Conservation (phyloP, 2,329 filamentous ascomycete genomes). For the Incumbomyces lentus region DNA sequence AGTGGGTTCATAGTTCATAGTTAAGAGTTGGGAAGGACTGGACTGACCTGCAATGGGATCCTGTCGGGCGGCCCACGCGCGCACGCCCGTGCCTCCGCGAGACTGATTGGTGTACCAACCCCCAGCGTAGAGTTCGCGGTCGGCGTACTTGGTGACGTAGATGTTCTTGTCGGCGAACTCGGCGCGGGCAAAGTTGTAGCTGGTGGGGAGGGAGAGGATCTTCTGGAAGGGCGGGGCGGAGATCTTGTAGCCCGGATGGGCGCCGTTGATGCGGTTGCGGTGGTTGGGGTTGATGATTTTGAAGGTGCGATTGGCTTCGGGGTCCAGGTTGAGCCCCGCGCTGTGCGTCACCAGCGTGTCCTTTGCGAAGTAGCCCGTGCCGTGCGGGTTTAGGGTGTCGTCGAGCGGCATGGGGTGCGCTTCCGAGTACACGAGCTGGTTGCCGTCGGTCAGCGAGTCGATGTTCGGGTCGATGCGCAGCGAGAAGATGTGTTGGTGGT, state of each 20-base stretch:
- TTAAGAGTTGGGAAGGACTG: too few relatives aligned
- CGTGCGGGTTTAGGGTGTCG: constrained; percentile 42
- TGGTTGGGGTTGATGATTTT: constrained; percentile 47
- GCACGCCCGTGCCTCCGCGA: constrained; percentile 43
- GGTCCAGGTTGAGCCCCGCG: constrained; percentile 39
- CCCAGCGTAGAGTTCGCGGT: constrained; percentile 43
- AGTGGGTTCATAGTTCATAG: too few relatives aligned
- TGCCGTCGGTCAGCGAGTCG: constrained; percentile 36
- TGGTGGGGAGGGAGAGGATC: constrained; percentile 41
- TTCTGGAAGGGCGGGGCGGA: constrained; percentile 48
- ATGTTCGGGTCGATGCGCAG: constrained; percentile 54
- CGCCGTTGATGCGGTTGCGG: constrained; percentile 44
- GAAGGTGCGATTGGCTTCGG: constrained; percentile 42
- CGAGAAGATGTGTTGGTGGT: constrained; percentile 71
- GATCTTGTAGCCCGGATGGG: constrained; percentile 48
- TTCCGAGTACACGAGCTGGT: constrained; percentile 48
- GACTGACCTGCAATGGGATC: too few relatives aligned
- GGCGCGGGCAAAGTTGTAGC: constrained; percentile 40
- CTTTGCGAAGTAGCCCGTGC: constrained; percentile 40
- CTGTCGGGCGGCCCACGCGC: constrained; percentile 22
- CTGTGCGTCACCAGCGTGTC: constrained; percentile 40
- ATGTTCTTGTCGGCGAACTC: constrained; percentile 47
- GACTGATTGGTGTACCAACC: constrained; percentile 50
- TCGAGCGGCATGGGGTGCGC: constrained; percentile 51
- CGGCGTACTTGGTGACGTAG: constrained; percentile 46